Evolutionary conservation across 345 rosid genomes (phyloP), one percentile per base, ranked within the genome.

Genomic region (Murraya paniculata): DNA sequence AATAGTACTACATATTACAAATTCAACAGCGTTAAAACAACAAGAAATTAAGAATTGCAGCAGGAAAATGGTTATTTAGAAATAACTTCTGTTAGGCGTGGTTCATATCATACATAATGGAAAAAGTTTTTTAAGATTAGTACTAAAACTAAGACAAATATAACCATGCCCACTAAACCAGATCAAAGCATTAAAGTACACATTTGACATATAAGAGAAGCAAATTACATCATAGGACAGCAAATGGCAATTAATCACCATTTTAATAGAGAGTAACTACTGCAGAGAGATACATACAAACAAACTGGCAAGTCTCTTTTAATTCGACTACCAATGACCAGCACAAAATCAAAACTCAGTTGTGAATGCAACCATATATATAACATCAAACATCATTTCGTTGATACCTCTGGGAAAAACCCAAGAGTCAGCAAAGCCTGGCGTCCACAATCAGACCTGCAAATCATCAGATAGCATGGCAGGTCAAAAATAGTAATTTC

Each of bases 401-500:
- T 41, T 36, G 77, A 71, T 89, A 96, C 99, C 98, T 94, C 97
- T 7, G 99, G 97, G 83, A 96, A 96, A 78, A 77, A 86, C 50
- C 91, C 91, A 81, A 96, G 71, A 45, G 89, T 89, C 83, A 94
- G 77, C 83, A 96, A 85, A 83, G 99, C 99, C 86, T 94, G 92
- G 79, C 90, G 95, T 75, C 99, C 98, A 78, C 97, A 96, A 80
- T 94, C 92, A 77, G 97, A 89, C 90, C 99, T 96, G 90, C 82
- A 83, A 74, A 77, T 76, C 70, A 80, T 58, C 72, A 79, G 59
- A 75, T 18, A 79, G 36, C 56, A 69, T 45, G 28, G 76, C 70
- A 48, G 22, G 39, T 76, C 64, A 82, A 76, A 71, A 39, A 64
- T 79, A 76, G 9, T 9, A 78, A 50, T 56, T 48, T n/a, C 50